Evolutionary conservation across 495 filamentous ascomycete genomes (phyloP).

Genomic region (Apiosordaria backusii): DNA sequence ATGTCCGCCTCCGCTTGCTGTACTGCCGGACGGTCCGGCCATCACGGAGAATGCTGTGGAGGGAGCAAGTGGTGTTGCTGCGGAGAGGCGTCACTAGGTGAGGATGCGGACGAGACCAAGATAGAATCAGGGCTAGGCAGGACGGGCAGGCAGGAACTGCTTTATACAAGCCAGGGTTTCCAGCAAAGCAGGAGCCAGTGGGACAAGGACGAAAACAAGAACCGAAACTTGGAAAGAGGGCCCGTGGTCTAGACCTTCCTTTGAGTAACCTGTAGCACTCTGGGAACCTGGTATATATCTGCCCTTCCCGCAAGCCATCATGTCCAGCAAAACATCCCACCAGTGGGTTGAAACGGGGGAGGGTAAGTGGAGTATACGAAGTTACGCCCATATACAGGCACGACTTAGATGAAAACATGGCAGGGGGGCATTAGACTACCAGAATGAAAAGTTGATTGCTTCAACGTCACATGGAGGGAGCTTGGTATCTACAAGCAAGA

Average conservation of each 20-base stretch:
- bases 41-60: constrained; percentile 7
- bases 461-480: constrained; percentile 31
- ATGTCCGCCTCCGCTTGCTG: constrained; percentile 11
- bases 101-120: neutral
- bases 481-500: constrained; percentile 22
- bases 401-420: constrained; percentile 20
- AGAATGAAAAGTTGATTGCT: constrained; percentile 33
- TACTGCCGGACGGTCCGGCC: constrained; percentile 10
- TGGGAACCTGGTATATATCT: constrained; percentile 19
- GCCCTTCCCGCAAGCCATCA: constrained; percentile 17
- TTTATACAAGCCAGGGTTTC: constrained; percentile 15
- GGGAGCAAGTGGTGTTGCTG: neutral
- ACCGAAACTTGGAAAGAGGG: constrained; percentile 1
- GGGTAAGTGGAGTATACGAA: constrained; percentile 16
- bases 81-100: neutral
- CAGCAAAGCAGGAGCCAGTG: neutral
- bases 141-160: neutral
- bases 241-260: constrained; percentile 27
- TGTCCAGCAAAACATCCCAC: neutral
- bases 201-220: neutral
- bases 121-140: neutral
- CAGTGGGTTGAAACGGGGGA: constrained; percentile 14
- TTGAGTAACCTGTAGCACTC: neutral
- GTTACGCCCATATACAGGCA: constrained; percentile 12
- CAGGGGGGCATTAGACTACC: constrained; percentile 14